Evolutionary conservation across 2,329 filamentous ascomycete genomes (phyloP), one percentile per base, ranked within the genome.

Genomic region (Cladosporium cucumerinum): DNA sequence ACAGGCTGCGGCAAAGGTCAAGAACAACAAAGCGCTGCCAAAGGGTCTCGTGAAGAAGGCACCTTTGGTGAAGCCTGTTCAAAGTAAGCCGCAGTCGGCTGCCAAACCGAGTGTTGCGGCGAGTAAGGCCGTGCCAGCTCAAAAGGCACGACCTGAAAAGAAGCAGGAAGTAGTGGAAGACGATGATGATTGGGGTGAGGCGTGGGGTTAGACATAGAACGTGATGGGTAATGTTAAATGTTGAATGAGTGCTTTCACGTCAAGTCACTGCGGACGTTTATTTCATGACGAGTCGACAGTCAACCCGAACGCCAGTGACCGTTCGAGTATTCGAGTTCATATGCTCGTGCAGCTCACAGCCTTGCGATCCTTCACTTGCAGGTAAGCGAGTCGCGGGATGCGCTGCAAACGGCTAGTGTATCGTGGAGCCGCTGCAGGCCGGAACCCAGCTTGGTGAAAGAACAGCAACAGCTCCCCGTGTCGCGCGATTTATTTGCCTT

Each of bases 21-120:
- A 65, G 61, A 75, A 64, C 1, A 84, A 84, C 71, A 95, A 91
- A 69, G 80, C 89, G 2, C 75, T 98, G 63, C 93, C 94, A 0
- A 99, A 96, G 78, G 94, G 94, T 0, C 76, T 98, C 28, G 79
- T 82, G 1, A 97, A 96, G 78, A 79, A 78, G 66, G 72, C 77
- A 23, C 75, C 78, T 46, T 68, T 76, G 69, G 69, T 70, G 14
- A 70, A 72, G 25, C 63, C 72, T 10, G 69, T 72, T 25, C 63
- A 72, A 14, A 69, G 72, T 34, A 70, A 61, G 57, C 28, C 66
- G 11, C 66, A 66, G n/a, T 65, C 72, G n/a, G 69, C 74, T 32
- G 68, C 67, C 49, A 74, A 69, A 21, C n/a, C 28, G 65, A 77
- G 65, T 21, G 10, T 10, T 7, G 16, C 10, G 7, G 25, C 54